Percentiles rank a stretch among this genome's conserved stretches.
phyloP scores from a whole-genome alignment of 306 rosid genomes.

The Ochetophila trinervis region DNA sequence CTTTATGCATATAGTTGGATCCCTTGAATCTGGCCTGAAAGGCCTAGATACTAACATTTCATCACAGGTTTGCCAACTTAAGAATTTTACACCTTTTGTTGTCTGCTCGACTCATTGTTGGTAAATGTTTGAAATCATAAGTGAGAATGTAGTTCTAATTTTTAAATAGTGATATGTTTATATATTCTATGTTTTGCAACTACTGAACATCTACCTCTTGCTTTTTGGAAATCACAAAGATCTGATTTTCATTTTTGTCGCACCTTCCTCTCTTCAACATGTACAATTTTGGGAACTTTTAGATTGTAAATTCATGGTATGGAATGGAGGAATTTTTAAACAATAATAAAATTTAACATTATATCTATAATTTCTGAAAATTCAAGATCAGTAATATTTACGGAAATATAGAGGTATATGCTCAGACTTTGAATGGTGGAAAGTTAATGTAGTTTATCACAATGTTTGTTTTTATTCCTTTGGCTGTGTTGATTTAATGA shows the following conservation, averaged over 20 bases:
- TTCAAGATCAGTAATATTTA: background rate
- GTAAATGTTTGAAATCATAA: background rate
- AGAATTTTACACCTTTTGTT: background rate
- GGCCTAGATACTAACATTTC: conserved; percentile 91
- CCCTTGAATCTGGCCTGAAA: conserved; percentile 98
- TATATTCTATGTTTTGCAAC: no score
- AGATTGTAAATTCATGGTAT: no score
- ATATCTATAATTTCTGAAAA: no score
- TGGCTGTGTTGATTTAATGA: conserved; percentile 19
- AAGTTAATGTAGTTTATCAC: no score
- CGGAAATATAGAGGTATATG: no score
- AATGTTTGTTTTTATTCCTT: conserved; percentile 17
- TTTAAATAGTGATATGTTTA: background rate
- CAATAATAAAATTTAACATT: no score
- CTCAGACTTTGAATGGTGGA: no score
- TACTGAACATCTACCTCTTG: no score
- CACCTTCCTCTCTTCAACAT: background rate
- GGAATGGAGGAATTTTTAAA: no score
- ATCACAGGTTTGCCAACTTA: conserved; percentile 63
- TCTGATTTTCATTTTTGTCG: no score
- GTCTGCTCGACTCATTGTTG: background rate
- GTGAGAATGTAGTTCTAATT: background rate
- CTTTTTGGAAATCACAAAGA: no score
- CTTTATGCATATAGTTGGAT: conserved; percentile 83
- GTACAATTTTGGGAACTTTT: background rate